Percentiles rank a stretch among this genome's conserved stretches.
These are phyloP conservation scores for Fusarium fujikuroi DNA, from an alignment of 2,329 filamentous ascomycete genomes.

Conservation along the genomic window DNA sequence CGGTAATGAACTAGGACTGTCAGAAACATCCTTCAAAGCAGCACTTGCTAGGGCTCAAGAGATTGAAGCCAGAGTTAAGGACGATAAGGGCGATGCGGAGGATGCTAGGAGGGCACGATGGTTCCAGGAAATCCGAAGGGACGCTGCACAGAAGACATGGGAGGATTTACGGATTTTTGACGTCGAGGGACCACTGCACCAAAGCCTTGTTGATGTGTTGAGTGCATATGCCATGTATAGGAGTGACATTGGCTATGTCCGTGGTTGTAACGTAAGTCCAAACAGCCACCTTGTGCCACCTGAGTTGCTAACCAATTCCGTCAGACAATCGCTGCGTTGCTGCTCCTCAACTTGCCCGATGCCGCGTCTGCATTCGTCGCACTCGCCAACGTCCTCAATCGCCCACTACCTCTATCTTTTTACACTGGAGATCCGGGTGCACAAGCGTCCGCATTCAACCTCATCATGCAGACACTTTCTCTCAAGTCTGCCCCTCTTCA, in stretches of 20 bases:
- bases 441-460: constrained; percentile 74
- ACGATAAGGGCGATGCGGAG: constrained; percentile 62
- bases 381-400: constrained; percentile 81
- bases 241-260: constrained; percentile 81
- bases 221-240: constrained; percentile 85
- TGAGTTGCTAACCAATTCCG: constrained; percentile 31
- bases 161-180: constrained; percentile 79
- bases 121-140: constrained; percentile 71
- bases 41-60: constrained; percentile 75
- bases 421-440: constrained; percentile 76
- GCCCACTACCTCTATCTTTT: constrained; percentile 79
- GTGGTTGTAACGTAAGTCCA: constrained; percentile 75
- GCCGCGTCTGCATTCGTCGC: constrained; percentile 74
- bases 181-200: constrained; percentile 71
- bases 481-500: constrained; percentile 73
- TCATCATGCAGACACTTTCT: constrained; percentile 73
- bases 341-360: constrained; percentile 76
- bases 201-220: constrained; percentile 75
- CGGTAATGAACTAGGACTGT: constrained; percentile 77
- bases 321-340: constrained; percentile 76
- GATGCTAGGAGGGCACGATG: constrained; percentile 67
- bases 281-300: constrained; percentile 5
- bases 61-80: constrained; percentile 66
- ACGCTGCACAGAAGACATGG: constrained; percentile 73
- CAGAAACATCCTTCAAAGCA: constrained; percentile 73